phyloP scores from a whole-genome alignment of 768 basidiomycete species.

The Gloeostereum incarnatum region DNA sequence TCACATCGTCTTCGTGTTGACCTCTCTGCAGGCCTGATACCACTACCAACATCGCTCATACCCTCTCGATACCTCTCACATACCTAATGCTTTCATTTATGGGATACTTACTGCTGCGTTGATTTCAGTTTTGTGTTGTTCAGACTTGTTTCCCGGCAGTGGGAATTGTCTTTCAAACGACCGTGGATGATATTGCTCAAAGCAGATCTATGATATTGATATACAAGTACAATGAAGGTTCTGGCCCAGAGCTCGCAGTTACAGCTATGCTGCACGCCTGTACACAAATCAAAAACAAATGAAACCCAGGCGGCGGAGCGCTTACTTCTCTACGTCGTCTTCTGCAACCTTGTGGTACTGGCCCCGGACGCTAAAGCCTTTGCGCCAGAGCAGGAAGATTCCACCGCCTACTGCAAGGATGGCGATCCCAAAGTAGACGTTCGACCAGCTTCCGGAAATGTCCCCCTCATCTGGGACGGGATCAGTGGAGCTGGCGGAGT shows the following conservation, averaged over 20 bases:
- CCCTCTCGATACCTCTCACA: conserved; percentile 8
- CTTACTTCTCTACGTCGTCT: conserved; percentile 46
- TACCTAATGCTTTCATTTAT: background rate
- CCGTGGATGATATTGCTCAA: too few species aligned
- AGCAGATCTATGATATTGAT: too few species aligned
- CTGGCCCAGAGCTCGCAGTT: too few species aligned
- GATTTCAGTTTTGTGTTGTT: background rate
- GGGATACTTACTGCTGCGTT: background rate
- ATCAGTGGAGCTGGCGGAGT: conserved; percentile 7
- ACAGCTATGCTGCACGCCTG: conserved; percentile 3
- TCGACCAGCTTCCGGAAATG: conserved; percentile 11
- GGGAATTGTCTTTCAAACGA: too few species aligned
- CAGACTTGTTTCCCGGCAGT: too few species aligned
- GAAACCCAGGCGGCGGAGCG: background rate
- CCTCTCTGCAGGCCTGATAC: conserved; percentile 26
- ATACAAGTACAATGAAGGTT: background rate
- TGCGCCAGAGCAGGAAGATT: conserved; percentile 29
- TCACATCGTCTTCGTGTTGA: background rate
- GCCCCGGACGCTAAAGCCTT: conserved; percentile 24
- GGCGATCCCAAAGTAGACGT: conserved; percentile 26
- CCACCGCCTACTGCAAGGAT: conserved; percentile 43
- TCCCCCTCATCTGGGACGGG: conserved; percentile 7
- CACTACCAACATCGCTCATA: conserved; percentile 14
- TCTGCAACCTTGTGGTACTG: conserved; percentile 37
- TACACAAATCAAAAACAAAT: background rate